Conservation (phyloP, 352 stramenopile species). For the Phytophthora ohioensis region DNA sequence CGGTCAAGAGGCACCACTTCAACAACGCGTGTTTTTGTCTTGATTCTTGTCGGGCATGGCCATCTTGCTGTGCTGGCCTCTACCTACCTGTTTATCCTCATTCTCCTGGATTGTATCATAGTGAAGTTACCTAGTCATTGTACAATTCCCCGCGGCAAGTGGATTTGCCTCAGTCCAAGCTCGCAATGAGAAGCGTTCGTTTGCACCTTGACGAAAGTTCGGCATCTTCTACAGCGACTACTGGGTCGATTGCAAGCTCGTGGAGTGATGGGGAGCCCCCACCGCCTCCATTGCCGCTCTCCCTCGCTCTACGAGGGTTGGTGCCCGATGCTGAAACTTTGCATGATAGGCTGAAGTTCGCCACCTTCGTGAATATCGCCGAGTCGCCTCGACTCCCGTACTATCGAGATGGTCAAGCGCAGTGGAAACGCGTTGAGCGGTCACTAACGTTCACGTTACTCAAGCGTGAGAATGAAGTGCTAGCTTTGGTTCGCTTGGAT, state of each 20-base stretch:
- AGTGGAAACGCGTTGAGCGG: conserved; percentile 37
- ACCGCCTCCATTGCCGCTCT: conserved; percentile 23
- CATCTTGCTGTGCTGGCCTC: too few species aligned
- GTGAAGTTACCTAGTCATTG: conserved; percentile 10
- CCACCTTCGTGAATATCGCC: conserved; percentile 22
- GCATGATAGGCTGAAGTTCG: conserved; percentile 34
- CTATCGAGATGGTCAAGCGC: conserved; percentile 12
- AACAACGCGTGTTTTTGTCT: too few species aligned
- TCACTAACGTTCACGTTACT: conserved; percentile 31
- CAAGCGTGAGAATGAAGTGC: conserved; percentile 35
- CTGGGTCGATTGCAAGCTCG: conserved; percentile 12
- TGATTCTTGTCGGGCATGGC: too few species aligned
- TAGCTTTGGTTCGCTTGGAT: conserved; percentile 35
- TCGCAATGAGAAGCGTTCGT: conserved; percentile 18
- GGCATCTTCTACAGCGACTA: conserved; percentile 6
- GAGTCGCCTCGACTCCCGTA: conserved; percentile 20
- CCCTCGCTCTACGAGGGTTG: conserved; percentile 19
- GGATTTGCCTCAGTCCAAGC: background rate
- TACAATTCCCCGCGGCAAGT: conserved; percentile 3
- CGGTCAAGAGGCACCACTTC: too few species aligned
- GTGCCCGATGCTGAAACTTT: conserved; percentile 27
- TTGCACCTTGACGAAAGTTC: conserved; percentile 17
- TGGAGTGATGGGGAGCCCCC: conserved; percentile 31
- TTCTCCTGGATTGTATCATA: background rate
- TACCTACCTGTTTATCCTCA: background rate